phyloP scores from a whole-genome alignment of 2,329 filamentous ascomycete genomes.

The Fusarium kyushuense region DNA sequence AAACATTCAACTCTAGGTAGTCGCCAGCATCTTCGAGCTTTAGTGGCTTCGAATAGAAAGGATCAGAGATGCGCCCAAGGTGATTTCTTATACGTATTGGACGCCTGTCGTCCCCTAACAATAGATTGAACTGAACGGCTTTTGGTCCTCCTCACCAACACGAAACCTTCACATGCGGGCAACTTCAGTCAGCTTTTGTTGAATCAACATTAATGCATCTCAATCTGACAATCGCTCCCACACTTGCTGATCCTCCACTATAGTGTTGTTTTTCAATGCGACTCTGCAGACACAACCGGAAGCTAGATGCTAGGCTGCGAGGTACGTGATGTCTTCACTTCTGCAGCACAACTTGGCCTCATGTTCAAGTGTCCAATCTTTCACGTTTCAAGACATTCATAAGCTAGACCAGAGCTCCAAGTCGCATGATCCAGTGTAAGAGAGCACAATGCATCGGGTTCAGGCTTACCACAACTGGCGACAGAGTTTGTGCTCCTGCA shows the following conservation, averaged over 20 bases:
- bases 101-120: background rate
- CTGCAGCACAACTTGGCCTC: constrained; percentile 36
- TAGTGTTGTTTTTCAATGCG: constrained; percentile 9
- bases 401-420: constrained; percentile 7
- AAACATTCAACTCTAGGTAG: background rate
- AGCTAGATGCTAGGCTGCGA: constrained; percentile 22
- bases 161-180: constrained; percentile 9
- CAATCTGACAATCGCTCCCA: constrained; percentile 24
- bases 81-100: background rate
- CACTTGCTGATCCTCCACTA: constrained; percentile 25
- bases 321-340: constrained; percentile 18
- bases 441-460: constrained; percentile 32
- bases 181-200: constrained; percentile 6
- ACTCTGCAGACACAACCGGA: constrained; percentile 16
- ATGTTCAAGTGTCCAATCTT: constrained; percentile 17
- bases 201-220: constrained; percentile 10
- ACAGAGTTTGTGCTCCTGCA: constrained; percentile 38
- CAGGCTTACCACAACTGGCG: constrained; percentile 31
- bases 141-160: background rate
- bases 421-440: constrained; percentile 14
- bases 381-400: constrained; percentile 21
- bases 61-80: background rate
- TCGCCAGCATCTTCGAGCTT: constrained; percentile 5
- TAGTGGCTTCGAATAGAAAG: background rate
- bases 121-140: background rate